Base-by-base conservation (phyloP, 345 rosid genomes). In the Gynandropsis gynandra region DNA sequence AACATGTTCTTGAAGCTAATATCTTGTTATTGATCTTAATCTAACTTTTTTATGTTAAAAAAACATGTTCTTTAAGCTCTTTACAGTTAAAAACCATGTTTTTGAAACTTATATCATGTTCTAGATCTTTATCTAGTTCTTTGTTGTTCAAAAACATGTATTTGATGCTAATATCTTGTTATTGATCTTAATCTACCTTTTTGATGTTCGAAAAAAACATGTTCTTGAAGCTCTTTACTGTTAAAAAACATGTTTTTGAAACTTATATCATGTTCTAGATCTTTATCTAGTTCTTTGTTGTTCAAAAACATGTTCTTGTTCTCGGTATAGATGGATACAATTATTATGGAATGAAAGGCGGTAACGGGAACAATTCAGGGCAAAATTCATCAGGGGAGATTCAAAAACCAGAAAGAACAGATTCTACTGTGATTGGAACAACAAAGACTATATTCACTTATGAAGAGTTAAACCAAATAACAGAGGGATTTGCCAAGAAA, bases 391-490 rank as follows among this genome's bases (percentile, higher is more conserved):
- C 67, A 16, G 50, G 54, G 14, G 69, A 52, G 46, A 77, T 31
- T 56, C 63, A 46, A 16, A 57, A 19, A 41, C 55, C 21, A 0
- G 74, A 66, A 14, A 72, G 73, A 46, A 42, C 63, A 8, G 79
- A 79, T 11, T 61, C 78, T 0, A 53, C 56, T 10, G 60, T 72
- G 14, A 37, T 83, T 36, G 66, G 79, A 16, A 56, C 71, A 24
- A 14, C 63, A 20, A 76, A 72, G 61, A 77, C 67, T 41, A 33
- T 54, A 46, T 83, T 76, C 63, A 73, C 63, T 33, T 80, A 71
- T 27, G 79, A 81, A 4, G 83, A 76, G 46, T 56, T 83, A 66
- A 72, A 66, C 75, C 82, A 78, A 48, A 76, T 67, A 56, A 67
- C 72, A 1, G 44, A 67, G 36, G 72, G 72, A 13, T 67, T 67